Conservation (phyloP, 192 early-diverging fungal genomes). For the Coemansia asiatica region DNA sequence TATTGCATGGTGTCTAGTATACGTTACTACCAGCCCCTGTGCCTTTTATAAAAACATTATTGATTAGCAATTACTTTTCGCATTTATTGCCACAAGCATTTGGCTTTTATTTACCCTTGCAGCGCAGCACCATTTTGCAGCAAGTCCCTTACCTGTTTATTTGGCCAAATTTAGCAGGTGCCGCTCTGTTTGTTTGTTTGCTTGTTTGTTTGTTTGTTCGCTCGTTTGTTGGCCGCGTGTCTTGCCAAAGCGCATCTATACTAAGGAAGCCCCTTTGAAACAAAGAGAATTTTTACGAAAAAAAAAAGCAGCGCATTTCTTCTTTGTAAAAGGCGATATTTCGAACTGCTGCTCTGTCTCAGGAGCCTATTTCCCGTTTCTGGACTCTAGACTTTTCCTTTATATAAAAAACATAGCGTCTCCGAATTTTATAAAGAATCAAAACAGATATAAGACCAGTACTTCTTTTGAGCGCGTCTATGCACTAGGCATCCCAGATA, state of each 20-base stretch:
- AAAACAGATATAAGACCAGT: background rate
- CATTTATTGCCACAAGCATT: background rate
- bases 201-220: too few relatives aligned
- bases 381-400: background rate
- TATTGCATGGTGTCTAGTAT: background rate
- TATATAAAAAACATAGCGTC: background rate
- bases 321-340: background rate
- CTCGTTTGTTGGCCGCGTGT: background rate
- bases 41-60: background rate
- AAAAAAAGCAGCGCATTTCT: background rate
- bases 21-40: background rate
- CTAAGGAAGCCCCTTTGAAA: background rate
- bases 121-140: background rate
- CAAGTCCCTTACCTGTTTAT: too few relatives aligned
- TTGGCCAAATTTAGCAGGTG: too few relatives aligned
- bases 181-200: too few relatives aligned
- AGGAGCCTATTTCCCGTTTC: background rate
- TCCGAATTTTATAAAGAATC: background rate
- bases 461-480: background rate
- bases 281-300: background rate
- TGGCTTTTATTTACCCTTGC: background rate
- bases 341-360: background rate
- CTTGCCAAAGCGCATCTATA: background rate
- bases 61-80: constrained; percentile 6
- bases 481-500: too few relatives aligned